A percentile compares a stretch with the other conserved stretches of the same genome.
Conservation (phyloP, 2,329 filamentous ascomycete species). For the Mycogone perniciosa region DNA sequence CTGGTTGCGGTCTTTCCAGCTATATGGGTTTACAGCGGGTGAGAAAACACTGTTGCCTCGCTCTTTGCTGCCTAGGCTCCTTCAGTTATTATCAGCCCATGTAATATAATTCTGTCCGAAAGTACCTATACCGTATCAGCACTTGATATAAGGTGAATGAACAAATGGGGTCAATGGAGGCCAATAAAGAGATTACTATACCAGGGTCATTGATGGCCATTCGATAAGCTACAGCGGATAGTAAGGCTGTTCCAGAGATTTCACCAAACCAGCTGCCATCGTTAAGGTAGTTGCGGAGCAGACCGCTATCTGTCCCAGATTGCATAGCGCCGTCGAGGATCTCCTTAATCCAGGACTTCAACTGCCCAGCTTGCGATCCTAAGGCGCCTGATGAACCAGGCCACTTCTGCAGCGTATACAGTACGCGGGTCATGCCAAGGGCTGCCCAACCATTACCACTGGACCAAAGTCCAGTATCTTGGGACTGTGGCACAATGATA, state of each 20-base stretch:
- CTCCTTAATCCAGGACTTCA: conserved; percentile 14
- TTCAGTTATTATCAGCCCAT: conserved; percentile 11
- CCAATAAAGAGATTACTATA: too few relatives aligned
- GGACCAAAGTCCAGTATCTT: conserved; percentile 14
- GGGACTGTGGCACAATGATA: conserved; percentile 14
- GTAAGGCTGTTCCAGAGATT: conserved; percentile 11
- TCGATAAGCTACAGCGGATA: conserved; percentile 13
- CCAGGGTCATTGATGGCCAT: conserved; percentile 14
- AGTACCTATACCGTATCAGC: too few relatives aligned
- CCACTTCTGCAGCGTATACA: conserved; percentile 14
- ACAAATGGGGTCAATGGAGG: too few relatives aligned
- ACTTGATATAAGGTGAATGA: too few relatives aligned
- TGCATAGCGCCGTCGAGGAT: conserved; percentile 13
- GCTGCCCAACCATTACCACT: conserved; percentile 13
- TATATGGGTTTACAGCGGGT: conserved; percentile 11
- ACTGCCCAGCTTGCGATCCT: background rate
- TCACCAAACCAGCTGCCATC: conserved; percentile 14
- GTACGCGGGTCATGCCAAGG: conserved; percentile 14
- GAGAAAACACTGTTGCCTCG: conserved; percentile 3
- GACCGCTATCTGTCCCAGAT: conserved; percentile 5
- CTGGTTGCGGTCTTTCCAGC: conserved; percentile 12
- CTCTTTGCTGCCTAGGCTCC: conserved; percentile 2
- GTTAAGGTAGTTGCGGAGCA: conserved; percentile 13
- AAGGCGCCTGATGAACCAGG: conserved; percentile 1
- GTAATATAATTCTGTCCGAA: conserved; percentile 12